Evolutionary conservation across 2,329 filamentous ascomycete species (phyloP), one percentile per base, ranked within the genome.

Genomic region (Cryphonectria carpinicola): DNA sequence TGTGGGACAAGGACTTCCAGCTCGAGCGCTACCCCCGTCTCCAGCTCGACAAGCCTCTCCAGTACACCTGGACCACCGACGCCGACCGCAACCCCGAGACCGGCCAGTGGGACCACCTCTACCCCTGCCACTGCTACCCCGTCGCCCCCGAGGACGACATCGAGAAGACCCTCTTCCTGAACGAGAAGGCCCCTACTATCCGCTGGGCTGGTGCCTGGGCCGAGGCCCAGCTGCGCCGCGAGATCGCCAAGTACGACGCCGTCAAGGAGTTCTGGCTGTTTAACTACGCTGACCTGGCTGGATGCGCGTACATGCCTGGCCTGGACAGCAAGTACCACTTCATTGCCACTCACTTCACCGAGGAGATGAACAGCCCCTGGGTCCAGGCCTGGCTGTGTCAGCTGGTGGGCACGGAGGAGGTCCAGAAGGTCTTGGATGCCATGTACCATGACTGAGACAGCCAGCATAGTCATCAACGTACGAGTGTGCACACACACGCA

Each of bases 201-300:
- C 32, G 35, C 11, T 70, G 67, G 70, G 58, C 43, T 14, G 70
- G 70, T 22, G 13, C 3, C 22, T 43, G 65, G 49, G 70, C 70
- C 35, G 32, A 67, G 46, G 28, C n/a, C 28, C 69, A 71, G 49
- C 67, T 71, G n/a, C n/a, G 35, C 39, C 35, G 56, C 32, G 70
- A 71, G 67, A 14, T 70, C n/a, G 35, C 28, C 10, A 71, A 67
- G 46, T 71, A 71, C 64, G 58, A 71, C 25, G 56, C 56, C 1
- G 56, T 71, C 67, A 71, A 71, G 67, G 64, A 65, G 37, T 69
- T 71, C 49, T 71, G 70, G 70, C 64, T 71, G 28, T 71, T 70
- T 32, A 39, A 70, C 35, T 52, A 65, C 13, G 52, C 63, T 22
- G 32, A 10, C 32, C 14, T 10, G 17, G 43, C n/a, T 28, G 13